Base-by-base conservation (phyloP, 768 basidiomycete genomes). In the Russula lepida region DNA sequence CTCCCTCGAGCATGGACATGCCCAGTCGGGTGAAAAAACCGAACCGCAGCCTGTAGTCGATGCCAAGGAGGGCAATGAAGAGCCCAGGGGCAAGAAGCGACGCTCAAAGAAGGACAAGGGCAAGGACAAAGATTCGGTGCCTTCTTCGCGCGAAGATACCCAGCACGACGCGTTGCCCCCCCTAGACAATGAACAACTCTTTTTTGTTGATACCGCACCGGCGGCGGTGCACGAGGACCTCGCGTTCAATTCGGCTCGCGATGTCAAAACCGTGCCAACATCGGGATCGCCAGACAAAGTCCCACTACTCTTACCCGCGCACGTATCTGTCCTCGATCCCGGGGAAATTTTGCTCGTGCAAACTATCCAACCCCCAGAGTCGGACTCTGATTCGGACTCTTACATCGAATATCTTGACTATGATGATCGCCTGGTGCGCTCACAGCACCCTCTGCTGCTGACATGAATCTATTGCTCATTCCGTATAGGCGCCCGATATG, bases 351-450 rank as follows among this genome's bases (percentile, higher is more conserved):
- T 75, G 15, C 75, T 81, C 4, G 71, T 78, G 30, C 75, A 81
- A 60, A 77, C 85, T 21, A 70, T 83, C 19, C 70, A 76, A 15
- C 74, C 79, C 19, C 69, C 75, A 3, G 70, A 80, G 39, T 75
- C 76, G 15, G 82, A 84, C 23, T 81, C 80, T 9, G 82, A 84
- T 25, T 80, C 80, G 12, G 81, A 83, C 25, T 81, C 81, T 67
- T 88, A 82, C 67, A 90, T 92, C 59, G 83, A 91, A 55, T 90
- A 88, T 68, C 75, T 92, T 25, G 88, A 90, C 65, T 86, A 84
- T 64, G 87, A 87, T 54, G 72, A 71, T 50, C 82, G 84, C 66
- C 73, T 78, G 35, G 86, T 84, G 59, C 27, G 78, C 68, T 39
- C 30, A 27, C 17, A 19, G 56, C 19, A n/a, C n/a, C 7, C 54